Evolutionary conservation across 331 rosid species (phyloP).

Genomic region (Stylosanthes scabra): DNA sequence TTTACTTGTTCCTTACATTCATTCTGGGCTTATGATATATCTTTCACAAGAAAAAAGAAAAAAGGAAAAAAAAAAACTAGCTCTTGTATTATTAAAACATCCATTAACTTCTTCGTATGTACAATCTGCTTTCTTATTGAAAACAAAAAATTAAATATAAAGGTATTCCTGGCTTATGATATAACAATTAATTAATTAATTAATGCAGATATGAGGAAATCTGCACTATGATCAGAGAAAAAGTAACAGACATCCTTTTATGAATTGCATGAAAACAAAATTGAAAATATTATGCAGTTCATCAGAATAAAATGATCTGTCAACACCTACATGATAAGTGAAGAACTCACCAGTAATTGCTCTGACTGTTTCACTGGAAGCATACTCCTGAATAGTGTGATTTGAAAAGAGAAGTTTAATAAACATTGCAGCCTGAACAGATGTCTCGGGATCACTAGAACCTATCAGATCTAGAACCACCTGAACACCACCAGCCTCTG

Average conservation of each 20-base stretch:
- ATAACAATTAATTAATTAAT: slow-evolving; percentile 6
- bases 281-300: slow-evolving; percentile 12
- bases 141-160: background rate
- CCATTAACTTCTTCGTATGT: slow-evolving; percentile 8
- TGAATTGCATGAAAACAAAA: background rate
- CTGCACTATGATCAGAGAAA: background rate
- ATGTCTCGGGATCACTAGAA: slow-evolving; percentile 94
- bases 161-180: background rate
- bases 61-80: background rate
- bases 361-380: slow-evolving; percentile 98
- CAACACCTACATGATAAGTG: slow-evolving; percentile 24
- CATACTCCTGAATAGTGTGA: slow-evolving; percentile 97
- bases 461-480: slow-evolving; percentile 94
- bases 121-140: background rate
- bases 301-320: slow-evolving; percentile 26
- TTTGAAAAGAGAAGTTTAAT: slow-evolving; percentile 93
- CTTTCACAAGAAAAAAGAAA: background rate
- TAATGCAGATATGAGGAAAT: slow-evolving; percentile 3
- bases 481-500: slow-evolving; percentile 99
- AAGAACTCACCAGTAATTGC: slow-evolving; percentile 86
- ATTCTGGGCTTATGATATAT: slow-evolving; percentile 6
- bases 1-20: slow-evolving; percentile 7
- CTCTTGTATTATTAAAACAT: slow-evolving; percentile 1
- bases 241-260: slow-evolving; percentile 22
- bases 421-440: slow-evolving; percentile 98